Conservation (phyloP, 225 moss, liverwort and hornwort species). For the Ulota crispa region DNA sequence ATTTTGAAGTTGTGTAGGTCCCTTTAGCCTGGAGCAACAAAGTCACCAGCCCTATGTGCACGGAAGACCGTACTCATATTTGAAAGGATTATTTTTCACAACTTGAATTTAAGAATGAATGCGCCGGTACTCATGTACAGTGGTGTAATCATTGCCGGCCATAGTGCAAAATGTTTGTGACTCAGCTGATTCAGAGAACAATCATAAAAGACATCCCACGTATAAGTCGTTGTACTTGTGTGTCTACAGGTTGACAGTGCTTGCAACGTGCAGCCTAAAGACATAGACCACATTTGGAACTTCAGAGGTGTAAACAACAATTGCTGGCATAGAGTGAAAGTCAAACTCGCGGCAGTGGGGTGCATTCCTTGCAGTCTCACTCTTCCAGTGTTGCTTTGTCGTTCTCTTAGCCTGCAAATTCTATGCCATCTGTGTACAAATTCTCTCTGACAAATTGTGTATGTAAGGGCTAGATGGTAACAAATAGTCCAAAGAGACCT, state of each 20-base stretch:
- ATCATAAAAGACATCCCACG: background rate
- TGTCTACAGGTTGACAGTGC: constrained; percentile 59
- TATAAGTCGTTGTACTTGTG: background rate
- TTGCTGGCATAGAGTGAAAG: constrained; percentile 66
- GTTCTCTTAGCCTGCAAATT: background rate
- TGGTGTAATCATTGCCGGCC: too few species aligned
- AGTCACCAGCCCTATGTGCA: too few species aligned
- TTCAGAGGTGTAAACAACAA: constrained; percentile 69
- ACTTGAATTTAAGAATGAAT: background rate
- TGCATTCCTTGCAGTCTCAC: background rate
- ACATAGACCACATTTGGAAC: constrained; percentile 66
- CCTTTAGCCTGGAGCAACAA: too few species aligned
- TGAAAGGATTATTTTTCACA: background rate
- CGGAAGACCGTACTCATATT: too few species aligned
- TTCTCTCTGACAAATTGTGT: background rate
- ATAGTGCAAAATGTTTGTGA: background rate
- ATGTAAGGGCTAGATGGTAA: background rate
- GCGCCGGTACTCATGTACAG: background rate
- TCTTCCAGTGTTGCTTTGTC: background rate
- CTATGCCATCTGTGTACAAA: background rate
- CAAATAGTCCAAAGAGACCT: background rate
- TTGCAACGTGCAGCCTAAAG: constrained; percentile 61
- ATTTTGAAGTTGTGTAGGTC: too few species aligned
- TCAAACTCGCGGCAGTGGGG: constrained; percentile 38
- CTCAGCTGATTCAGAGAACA: background rate